Base-by-base conservation (phyloP, 2,329 filamentous ascomycete species). In the Colletotrichum euphorbiae region DNA sequence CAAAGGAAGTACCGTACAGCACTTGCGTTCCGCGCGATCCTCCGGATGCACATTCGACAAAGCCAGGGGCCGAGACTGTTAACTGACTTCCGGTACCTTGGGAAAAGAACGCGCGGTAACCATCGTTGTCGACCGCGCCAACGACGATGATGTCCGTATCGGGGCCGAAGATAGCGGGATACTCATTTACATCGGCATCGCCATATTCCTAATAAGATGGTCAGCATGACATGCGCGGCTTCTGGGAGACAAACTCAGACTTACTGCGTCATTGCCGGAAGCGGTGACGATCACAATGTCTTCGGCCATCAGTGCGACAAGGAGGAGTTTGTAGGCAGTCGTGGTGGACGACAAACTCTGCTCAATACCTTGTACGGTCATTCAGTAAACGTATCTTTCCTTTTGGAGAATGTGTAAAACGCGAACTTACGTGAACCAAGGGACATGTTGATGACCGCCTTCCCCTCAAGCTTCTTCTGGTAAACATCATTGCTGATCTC, bases 71-170 rank as follows among this genome's bases (percentile, higher is more conserved):
- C 5, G 56, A 61, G 15, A 56, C 57, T 3, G 63, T 66, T 5
- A 66, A 17, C 17, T 66, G 21, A 13, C 38, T 38, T n/a, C 21
- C 50, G 15, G 42, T 40, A n/a, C 63, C 63, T 28, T 62, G 63
- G 1, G 63, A 56, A 17, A 56, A 66, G 6, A 12, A 15, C 5
- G 57, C 31, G 11, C 56, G 63, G 15, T 17, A 28, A 3, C 63
- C 63, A 5, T 50, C 21, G 3, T 62, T 62, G 0, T 48, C 8
- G n/a, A 61, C 58, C 11, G 46, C 63, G 21, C 63, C 63, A 4
- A 66, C 63, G 3, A 66, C 63, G 40, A 66, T 66, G 38, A 66
- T 36, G 24, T 66, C 50, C 4, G 57, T 66, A 3, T 36, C 28
- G 1, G 40, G 24, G 3, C 57, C 63, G 13, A 62, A 61, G 17